Base-by-base conservation (phyloP, 192 early-diverging fungal species). In the Coemansia sp. region DNA sequence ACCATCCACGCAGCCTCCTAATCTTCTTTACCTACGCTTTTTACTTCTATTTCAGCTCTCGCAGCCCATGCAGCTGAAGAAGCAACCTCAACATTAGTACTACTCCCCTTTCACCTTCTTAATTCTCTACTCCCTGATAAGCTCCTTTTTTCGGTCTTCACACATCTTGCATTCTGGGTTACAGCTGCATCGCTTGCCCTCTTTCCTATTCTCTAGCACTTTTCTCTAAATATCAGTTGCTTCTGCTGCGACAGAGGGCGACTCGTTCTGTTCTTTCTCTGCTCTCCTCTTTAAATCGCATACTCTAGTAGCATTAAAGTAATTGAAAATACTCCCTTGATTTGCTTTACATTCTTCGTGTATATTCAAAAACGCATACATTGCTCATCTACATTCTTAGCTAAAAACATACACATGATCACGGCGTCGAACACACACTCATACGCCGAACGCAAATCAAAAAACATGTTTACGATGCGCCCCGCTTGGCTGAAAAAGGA, bases 391-490 rank as follows among this genome's bases (percentile, higher is more conserved):
- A 40, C 39, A 59, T 38, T 41, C n/a, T 59, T 59, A 59, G 57
- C 57, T n/a, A n/a, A 9, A 39, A 39, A 39, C 1, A 13, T 48
- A 23, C 47, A 11, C 19, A 83, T 77, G 75, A 83, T 77, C 53
- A 74, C 80, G 18, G 61, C 68, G 15, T 60, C 80, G 15, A 63
- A 65, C n/a, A 65, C 65, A 42, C 79, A 73, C 61, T 64, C 79
- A 50, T 70, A 71, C 62, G 70, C 79, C 57, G 79, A 82, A 71
- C 67, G 71, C 44, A 76, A 76, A 66, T 56, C 79, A 41, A 76
- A 71, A 65, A 82, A 71, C 32, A 65, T 82, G 50, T 71, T 82
- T 56, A 76, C 56, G 63, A 83, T 83, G 75, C 80, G 80, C 15
- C 71, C 75, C 4, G 63, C 56, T 8, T 83, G 80, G 80, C 64